phyloP scores from a whole-genome alignment of 2,329 filamentous ascomycete genomes.

The Westerdykella aurantiaca region DNA sequence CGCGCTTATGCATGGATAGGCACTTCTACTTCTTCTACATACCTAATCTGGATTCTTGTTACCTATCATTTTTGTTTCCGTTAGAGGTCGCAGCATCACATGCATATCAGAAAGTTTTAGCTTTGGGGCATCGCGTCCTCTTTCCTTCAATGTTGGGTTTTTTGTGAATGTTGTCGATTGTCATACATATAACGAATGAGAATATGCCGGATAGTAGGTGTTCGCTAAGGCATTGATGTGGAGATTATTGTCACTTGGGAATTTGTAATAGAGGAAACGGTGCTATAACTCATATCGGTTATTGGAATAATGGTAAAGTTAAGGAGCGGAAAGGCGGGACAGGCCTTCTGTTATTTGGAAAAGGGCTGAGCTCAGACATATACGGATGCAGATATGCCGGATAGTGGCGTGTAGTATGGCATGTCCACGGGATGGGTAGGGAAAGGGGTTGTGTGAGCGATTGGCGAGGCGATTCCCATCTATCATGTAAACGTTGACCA shows the following conservation, averaged over 20 bases:
- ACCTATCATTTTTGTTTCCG: slow-evolving; percentile 2
- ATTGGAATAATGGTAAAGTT: no score
- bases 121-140: slow-evolving; percentile 2
- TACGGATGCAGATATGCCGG: no score
- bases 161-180: slow-evolving; percentile 7
- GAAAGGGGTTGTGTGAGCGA: no score
- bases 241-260: not conserved
- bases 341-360: no score
- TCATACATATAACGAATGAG: slow-evolving; percentile 9
- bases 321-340: no score
- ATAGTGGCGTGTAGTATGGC: no score
- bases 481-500: no score
- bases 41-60: not conserved
- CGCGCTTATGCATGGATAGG: slow-evolving; percentile 3
- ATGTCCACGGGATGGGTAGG: no score
- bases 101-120: slow-evolving; percentile 9
- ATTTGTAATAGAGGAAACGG: not conserved
- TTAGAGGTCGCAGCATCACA: slow-evolving; percentile 2
- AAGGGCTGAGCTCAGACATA: no score
- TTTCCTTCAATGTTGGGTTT: slow-evolving; percentile 7
- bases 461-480: no score
- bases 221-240: not conserved
- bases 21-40: slow-evolving; percentile 2
- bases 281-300: no score
- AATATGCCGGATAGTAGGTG: not conserved